A percentile compares a stretch with the other conserved stretches of the same genome.
Evolutionary conservation across 1,284 basidiomycete genomes (phyloP).

Genomic region (Rhodotorula mucilaginosa): DNA sequence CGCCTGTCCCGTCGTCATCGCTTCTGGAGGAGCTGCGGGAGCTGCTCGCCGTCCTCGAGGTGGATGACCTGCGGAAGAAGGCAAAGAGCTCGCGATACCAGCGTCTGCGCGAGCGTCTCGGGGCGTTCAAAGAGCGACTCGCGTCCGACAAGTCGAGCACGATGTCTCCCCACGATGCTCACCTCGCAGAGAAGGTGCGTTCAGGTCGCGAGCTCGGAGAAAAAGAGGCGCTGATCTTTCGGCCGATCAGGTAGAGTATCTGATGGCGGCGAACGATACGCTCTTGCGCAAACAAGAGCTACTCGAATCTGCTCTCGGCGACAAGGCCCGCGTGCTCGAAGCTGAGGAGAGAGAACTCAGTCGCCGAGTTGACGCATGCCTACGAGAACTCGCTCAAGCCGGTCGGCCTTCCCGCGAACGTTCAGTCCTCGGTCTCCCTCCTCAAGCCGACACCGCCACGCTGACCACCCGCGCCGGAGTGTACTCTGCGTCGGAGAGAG

Average conservation of each 20-base stretch:
- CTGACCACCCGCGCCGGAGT: slow-evolving; percentile 22
- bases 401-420: too few relatives aligned
- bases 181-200: slow-evolving; percentile 9
- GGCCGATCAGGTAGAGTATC: slow-evolving; percentile 2
- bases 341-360: background rate
- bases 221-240: too few relatives aligned
- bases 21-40: background rate
- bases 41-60: background rate
- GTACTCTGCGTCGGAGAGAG: slow-evolving; percentile 6
- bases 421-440: background rate
- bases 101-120: background rate
- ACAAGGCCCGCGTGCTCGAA: background rate
- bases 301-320: background rate
- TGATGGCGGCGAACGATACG: background rate
- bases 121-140: background rate
- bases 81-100: background rate
- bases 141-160: background rate
- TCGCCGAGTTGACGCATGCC: background rate
- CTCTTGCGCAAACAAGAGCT: slow-evolving; percentile 2
- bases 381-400: background rate
- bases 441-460: slow-evolving; percentile 1
- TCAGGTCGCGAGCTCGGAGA: too few relatives aligned
- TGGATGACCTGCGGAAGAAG: background rate
- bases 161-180: background rate
- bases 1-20: background rate